Base-by-base conservation (phyloP, 257 asterid genomes). In the Gardenia jasminoides region DNA sequence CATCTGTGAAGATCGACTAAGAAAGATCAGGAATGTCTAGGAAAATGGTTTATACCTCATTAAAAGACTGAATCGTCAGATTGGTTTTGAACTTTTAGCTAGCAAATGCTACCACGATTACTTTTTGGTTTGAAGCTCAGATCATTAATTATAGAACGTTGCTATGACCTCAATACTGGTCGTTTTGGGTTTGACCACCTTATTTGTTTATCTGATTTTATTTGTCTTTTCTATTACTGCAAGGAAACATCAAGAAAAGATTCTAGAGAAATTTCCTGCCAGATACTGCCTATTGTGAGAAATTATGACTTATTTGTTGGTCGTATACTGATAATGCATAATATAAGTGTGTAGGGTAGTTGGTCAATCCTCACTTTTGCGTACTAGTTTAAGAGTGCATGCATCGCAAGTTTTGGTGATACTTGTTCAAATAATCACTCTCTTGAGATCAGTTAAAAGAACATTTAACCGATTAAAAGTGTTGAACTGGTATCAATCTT, bases 1-100 rank as follows among this genome's bases (percentile, higher is more conserved):
- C 96, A 3, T 93, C 97, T 0, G 98, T 93, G 81, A 93, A 93
- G 96, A 92, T 93, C 28, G 98, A 93, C 84, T 93, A 79, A 48
- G 73, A 39, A 26, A 30, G 50, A 33, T 30, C 26, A 22, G 41
- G 41, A 36, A 36, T 36, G 41, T 36, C 41, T 36, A 52, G 48
- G 76, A 39, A 43, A 50, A 39, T 56, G 54, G 67, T 61, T 41
- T 44, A 70, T 78, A 70, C 76, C 78, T 78, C 66, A 39, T 76
- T 31, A 19, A 65, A 73, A 28, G 54, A 79, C 71, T 54, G 59
- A 31, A 66, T 52, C 67, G 9, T 62, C 41, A 10, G 56, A 9
- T 56, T 67, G 41, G 76, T n/a, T 69, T 58, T 9, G 22, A 26
- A 67, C 43, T 56, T 44, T 74, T 54, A 39, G 68, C 75, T 19